phyloP scores from a whole-genome alignment of 2,329 filamentous ascomycete species.

The Fusarium paranaense region DNA sequence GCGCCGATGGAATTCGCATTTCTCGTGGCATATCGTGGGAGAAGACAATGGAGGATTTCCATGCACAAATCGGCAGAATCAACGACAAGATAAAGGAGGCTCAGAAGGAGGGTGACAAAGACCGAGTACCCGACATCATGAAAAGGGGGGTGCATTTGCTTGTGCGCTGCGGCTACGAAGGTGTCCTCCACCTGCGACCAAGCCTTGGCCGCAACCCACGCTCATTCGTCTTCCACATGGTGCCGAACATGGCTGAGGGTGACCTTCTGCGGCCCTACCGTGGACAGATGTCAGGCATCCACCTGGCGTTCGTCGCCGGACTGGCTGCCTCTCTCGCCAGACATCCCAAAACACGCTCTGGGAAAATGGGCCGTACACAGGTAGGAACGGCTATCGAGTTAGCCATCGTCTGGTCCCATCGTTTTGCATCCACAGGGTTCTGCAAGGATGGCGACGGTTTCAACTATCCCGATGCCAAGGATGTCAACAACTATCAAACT shows the following conservation, averaged over 20 bases:
- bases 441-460: not conserved
- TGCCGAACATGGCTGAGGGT: not conserved
- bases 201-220: too few relatives aligned
- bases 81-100: not conserved
- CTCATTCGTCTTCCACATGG: not conserved
- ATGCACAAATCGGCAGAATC: not conserved
- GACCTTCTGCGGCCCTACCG: not conserved
- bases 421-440: not conserved
- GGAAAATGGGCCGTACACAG: not conserved
- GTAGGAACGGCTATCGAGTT: not conserved
- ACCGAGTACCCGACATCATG: not conserved
- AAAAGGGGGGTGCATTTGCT: not conserved
- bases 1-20: not conserved
- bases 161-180: not conserved
- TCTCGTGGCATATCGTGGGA: slow-evolving; percentile 6
- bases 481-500: not conserved
- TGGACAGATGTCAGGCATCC: not conserved
- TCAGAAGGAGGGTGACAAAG: not conserved
- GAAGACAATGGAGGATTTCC: slow-evolving; percentile 6
- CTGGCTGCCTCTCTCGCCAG: not conserved
- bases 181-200: not conserved
- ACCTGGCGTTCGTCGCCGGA: not conserved
- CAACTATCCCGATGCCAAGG: not conserved
- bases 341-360: not conserved
- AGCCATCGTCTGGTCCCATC: not conserved